phyloP scores from a whole-genome alignment of 371 early-diverging fungal species.

The Mucor mucedo region DNA sequence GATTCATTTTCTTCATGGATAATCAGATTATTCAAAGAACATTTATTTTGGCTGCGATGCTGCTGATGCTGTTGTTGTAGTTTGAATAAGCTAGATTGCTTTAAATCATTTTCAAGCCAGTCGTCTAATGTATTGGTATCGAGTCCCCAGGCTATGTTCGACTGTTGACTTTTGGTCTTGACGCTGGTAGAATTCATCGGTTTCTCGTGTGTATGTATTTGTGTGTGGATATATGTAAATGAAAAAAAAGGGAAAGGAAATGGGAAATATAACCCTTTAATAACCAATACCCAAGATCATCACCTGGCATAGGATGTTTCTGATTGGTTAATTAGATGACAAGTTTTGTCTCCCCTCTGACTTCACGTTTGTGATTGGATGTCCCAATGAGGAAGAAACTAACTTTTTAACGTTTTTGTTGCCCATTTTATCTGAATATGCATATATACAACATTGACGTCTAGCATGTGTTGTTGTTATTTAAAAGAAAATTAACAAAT shows the following conservation, averaged over 20 bases:
- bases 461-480: too few species aligned
- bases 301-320: constrained; percentile 25
- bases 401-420: constrained; percentile 21
- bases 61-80: neutral
- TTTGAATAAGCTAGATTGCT: constrained; percentile 28
- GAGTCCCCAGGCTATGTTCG: constrained; percentile 14
- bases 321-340: constrained; percentile 37
- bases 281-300: constrained; percentile 14
- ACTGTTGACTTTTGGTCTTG: neutral
- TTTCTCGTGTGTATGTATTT: neutral
- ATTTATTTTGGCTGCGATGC: constrained; percentile 13
- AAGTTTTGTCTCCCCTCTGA: constrained; percentile 34
- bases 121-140: constrained; percentile 33
- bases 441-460: neutral
- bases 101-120: constrained; percentile 44
- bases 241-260: constrained; percentile 6
- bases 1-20: neutral
- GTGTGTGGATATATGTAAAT: neutral
- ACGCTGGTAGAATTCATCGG: neutral
- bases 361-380: constrained; percentile 27
- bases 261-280: constrained; percentile 3
- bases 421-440: neutral
- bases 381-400: constrained; percentile 21
- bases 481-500: too few species aligned
- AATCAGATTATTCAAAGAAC: constrained; percentile 9